Conservation (phyloP, 352 stramenopile genomes). For the Pythium angustatum region DNA sequence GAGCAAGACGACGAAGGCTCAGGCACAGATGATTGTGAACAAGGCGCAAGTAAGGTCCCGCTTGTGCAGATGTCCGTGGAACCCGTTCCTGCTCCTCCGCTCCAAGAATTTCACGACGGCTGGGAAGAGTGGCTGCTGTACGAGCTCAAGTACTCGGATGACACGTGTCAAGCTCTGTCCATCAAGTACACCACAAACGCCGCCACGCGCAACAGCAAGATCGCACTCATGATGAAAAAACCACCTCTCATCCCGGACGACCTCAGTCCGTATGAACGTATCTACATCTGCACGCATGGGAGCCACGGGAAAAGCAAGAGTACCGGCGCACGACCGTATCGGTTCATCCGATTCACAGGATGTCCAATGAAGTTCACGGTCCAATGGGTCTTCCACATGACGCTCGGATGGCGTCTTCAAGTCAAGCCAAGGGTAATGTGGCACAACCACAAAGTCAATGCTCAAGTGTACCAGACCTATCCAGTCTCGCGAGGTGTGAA, state of each 20-base stretch:
- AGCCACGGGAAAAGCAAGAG: neutral
- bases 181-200: neutral
- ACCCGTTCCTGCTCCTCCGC: neutral
- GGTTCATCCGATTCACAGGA: neutral
- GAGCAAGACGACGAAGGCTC: neutral
- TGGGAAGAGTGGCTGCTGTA: neutral
- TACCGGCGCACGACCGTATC: neutral
- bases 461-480: neutral
- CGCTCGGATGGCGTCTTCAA: neutral
- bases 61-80: neutral
- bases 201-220: neutral
- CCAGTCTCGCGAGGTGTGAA: neutral
- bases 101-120: neutral
- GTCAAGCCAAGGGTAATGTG: neutral
- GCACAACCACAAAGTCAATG: slow-evolving; percentile 6
- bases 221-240: neutral
- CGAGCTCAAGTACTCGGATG: neutral
- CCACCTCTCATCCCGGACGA: neutral
- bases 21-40: neutral
- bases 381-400: neutral
- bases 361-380: neutral
- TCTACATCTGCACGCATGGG: slow-evolving; percentile 11
- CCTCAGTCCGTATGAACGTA: neutral
- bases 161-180: neutral
- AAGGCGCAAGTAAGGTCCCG: neutral